Conservation (phyloP, 495 filamentous ascomycete genomes). For the Melanomma pulvis-pyrius region DNA sequence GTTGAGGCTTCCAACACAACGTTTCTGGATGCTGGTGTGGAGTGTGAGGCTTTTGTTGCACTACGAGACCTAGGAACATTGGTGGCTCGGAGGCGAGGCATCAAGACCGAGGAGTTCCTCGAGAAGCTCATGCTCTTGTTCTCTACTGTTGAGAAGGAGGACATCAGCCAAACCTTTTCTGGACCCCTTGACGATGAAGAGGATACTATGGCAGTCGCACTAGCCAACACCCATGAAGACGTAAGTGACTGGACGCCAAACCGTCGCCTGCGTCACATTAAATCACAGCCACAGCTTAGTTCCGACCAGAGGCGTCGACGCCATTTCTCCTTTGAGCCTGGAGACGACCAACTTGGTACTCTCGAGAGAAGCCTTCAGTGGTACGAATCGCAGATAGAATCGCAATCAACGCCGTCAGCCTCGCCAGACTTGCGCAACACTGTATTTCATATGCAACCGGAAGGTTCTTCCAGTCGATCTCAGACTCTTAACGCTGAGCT, state of each 20-base stretch:
- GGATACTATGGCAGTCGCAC: neutral
- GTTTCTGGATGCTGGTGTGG: slow-evolving; percentile 6
- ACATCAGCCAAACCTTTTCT: neutral
- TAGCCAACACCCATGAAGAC: neutral
- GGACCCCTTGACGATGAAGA: neutral
- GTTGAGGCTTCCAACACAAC: slow-evolving; percentile 5
- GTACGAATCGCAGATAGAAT: neutral
- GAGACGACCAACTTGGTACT: slow-evolving; percentile 34
- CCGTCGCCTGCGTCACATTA: slow-evolving; percentile 3
- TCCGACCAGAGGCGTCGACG: slow-evolving; percentile 18
- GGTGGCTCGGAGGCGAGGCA: slow-evolving; percentile 29
- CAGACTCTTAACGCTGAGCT: slow-evolving; percentile 7
- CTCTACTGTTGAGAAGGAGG: neutral
- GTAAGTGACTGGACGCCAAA: neutral
- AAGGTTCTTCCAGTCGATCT: slow-evolving; percentile 9
- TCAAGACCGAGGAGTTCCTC: slow-evolving; percentile 23
- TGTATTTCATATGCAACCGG: neutral
- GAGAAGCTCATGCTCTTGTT: slow-evolving; percentile 28
- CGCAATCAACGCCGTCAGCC: neutral
- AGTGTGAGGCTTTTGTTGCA: slow-evolving; percentile 28
- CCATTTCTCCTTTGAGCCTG: slow-evolving; percentile 43
- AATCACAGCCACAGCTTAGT: slow-evolving; percentile 17
- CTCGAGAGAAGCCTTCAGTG: neutral
- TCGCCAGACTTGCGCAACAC: neutral
- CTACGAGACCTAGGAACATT: slow-evolving; percentile 25